These are phyloP conservation scores for Tetraselmis striata DNA, from an alignment of 139 green algal genomes.

Conservation along the genomic window DNA sequence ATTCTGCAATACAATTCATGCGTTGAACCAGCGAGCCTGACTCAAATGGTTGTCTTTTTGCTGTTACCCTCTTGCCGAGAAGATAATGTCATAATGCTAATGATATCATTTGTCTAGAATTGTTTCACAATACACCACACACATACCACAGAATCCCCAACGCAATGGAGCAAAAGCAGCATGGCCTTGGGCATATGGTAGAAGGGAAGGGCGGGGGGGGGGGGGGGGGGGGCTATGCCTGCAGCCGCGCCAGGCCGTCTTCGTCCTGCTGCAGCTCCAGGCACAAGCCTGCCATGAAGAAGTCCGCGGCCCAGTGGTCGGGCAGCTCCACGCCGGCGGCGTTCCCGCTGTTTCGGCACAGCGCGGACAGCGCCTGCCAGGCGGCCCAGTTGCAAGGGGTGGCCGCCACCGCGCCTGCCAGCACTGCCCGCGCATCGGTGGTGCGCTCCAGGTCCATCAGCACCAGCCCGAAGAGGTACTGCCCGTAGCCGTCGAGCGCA, in stretches of 20 bases:
- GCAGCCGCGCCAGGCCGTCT: conserved; percentile 66
- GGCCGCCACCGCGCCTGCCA: conserved; percentile 41
- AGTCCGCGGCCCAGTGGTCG: conserved; percentile 64
- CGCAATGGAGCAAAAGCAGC: no score
- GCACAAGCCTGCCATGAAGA: conserved; percentile 62
- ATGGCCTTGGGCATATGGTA: no score
- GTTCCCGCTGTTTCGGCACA: conserved; percentile 35
- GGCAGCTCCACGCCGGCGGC: conserved; percentile 38
- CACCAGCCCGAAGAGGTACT: conserved; percentile 75
- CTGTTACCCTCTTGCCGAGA: no score
- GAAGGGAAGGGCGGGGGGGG: no score
- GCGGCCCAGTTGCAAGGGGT: conserved; percentile 91
- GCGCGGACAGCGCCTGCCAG: conserved; percentile 67
- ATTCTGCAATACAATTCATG: no score
- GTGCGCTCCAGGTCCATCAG: conserved; percentile 42
- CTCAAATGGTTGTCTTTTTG: no score
- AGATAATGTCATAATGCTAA: no score
- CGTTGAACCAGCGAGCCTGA: no score
- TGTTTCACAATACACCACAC: no score
- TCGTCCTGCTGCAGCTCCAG: conserved; percentile 74
- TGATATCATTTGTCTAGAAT: no score
- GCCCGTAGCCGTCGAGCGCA: conserved; percentile 50
- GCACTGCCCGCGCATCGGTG: conserved; percentile 31
- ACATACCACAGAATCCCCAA: no score
- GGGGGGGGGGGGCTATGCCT: no score